Conservation (phyloP, 2,329 filamentous ascomycete genomes). For the Eutypa lata region DNA sequence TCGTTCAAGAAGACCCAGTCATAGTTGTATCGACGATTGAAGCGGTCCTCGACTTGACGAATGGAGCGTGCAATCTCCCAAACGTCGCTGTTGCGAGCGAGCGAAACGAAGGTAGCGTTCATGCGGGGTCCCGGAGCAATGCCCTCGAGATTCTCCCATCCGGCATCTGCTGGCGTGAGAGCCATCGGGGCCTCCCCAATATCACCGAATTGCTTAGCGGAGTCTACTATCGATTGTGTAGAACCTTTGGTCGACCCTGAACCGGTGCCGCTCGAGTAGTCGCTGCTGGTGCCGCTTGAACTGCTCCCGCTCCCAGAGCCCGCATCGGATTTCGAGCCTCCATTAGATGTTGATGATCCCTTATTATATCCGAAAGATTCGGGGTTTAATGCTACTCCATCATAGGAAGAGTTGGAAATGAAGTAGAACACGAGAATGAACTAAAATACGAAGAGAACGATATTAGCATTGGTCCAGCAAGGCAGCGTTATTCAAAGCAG, state of each 20-base stretch:
- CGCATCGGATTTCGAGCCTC: background rate
- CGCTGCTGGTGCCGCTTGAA: constrained; percentile 20
- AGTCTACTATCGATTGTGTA: constrained; percentile 21
- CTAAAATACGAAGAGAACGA: constrained; percentile 30
- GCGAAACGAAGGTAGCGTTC: constrained; percentile 96
- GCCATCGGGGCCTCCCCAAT: constrained; percentile 46
- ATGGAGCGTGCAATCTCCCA: constrained; percentile 98
- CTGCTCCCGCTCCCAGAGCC: constrained; percentile 15
- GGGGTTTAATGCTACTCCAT: constrained; percentile 44
- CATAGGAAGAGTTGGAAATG: constrained; percentile 60
- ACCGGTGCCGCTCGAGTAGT: constrained; percentile 3
- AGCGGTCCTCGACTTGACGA: constrained; percentile 93
- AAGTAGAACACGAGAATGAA: constrained; percentile 76
- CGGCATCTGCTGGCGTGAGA: constrained; percentile 48
- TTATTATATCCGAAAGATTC: constrained; percentile 24
- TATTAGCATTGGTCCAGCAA: constrained; percentile 13
- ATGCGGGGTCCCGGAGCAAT: constrained; percentile 69
- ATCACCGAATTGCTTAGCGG: constrained; percentile 31
- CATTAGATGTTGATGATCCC: constrained; percentile 28
- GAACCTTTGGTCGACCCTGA: constrained; percentile 23
- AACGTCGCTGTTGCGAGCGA: constrained; percentile 87
- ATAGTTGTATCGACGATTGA: constrained; percentile 95
- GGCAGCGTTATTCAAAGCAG: background rate
- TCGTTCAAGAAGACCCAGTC: constrained; percentile 99
- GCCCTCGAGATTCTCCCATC: constrained; percentile 49